These are phyloP conservation scores for Puccinia novopanici DNA, from an alignment of 1,284 basidiomycete species.

Conservation along the genomic window DNA sequence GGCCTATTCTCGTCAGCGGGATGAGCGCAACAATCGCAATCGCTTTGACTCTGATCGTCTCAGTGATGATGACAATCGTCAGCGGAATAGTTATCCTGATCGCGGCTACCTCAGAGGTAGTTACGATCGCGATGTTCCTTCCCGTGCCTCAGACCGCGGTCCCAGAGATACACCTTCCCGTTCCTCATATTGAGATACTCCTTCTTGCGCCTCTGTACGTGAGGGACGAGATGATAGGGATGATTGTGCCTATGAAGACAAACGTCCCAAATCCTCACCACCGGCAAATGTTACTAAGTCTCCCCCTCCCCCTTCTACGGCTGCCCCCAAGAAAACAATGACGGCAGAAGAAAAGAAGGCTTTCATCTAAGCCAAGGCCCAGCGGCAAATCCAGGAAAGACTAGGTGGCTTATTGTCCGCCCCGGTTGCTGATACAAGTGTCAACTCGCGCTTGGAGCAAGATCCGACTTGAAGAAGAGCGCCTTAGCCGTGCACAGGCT, in stretches of 20 bases:
- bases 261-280: slow-evolving; percentile 54
- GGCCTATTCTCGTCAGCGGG: slow-evolving; percentile 68
- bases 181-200: slow-evolving; percentile 55
- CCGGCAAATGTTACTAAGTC: slow-evolving; percentile 60
- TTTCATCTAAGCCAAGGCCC: slow-evolving; percentile 77
- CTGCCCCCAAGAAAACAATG: slow-evolving; percentile 71
- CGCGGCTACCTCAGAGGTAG: slow-evolving; percentile 60
- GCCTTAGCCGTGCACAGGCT: slow-evolving; percentile 52
- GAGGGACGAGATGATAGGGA: slow-evolving; percentile 56
- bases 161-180: slow-evolving; percentile 58
- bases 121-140: slow-evolving; percentile 58
- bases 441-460: slow-evolving; percentile 56
- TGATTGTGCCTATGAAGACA: slow-evolving; percentile 36
- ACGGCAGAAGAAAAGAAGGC: slow-evolving; percentile 80
- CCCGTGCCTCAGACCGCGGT: slow-evolving; percentile 25
- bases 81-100: slow-evolving; percentile 53
- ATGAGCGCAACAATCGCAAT: slow-evolving; percentile 72
- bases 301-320: slow-evolving; percentile 64
- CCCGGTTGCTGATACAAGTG: slow-evolving; percentile 58
- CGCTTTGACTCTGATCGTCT: slow-evolving; percentile 59
- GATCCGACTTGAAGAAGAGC: slow-evolving; percentile 70
- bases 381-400: slow-evolving; percentile 79
- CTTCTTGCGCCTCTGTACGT: slow-evolving; percentile 60
- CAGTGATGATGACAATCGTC: slow-evolving; percentile 27
- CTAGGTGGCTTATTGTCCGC: slow-evolving; percentile 68